Percentiles rank a stretch among this genome's conserved stretches.
Conservation (phyloP, 2,329 filamentous ascomycete species). For the Magnaporthiopsis poae region DNA sequence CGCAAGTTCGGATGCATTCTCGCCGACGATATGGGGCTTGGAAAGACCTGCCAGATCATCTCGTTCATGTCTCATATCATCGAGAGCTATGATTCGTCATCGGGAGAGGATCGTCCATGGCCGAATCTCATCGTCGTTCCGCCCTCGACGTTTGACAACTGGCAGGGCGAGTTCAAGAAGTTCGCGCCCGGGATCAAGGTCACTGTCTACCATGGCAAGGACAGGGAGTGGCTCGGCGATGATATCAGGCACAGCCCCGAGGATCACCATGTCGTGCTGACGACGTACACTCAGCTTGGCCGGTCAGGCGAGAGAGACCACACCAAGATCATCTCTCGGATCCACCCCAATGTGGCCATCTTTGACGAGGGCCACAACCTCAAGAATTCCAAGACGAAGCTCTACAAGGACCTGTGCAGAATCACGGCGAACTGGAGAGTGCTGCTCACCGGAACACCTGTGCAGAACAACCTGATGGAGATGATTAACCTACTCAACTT, state of each 20-base stretch:
- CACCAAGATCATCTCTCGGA: conserved; percentile 37
- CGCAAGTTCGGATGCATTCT: conserved; percentile 78
- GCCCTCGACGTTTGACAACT: conserved; percentile 89
- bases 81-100: conserved; percentile 40
- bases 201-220: conserved; percentile 58
- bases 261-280: conserved; percentile 53
- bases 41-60: conserved; percentile 96
- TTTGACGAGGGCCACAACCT: conserved; percentile 93
- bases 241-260: conserved; percentile 54
- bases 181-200: conserved; percentile 74
- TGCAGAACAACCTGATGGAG: conserved; percentile 91
- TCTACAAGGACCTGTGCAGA: conserved; percentile 68
- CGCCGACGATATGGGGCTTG: conserved; percentile 93
- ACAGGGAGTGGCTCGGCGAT: conserved; percentile 58
- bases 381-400: conserved; percentile 75
- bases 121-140: conserved; percentile 80
- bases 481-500: conserved; percentile 86
- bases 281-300: conserved; percentile 50
- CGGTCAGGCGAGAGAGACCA: conserved; percentile 31
- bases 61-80: conserved; percentile 78
- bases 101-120: conserved; percentile 40
- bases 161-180: conserved; percentile 78
- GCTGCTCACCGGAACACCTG: conserved; percentile 78
- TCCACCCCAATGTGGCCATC: conserved; percentile 49
- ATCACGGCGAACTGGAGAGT: conserved; percentile 77